phyloP scores from a whole-genome alignment of 2,329 filamentous ascomycete genomes.

The Zarea fungicola region DNA sequence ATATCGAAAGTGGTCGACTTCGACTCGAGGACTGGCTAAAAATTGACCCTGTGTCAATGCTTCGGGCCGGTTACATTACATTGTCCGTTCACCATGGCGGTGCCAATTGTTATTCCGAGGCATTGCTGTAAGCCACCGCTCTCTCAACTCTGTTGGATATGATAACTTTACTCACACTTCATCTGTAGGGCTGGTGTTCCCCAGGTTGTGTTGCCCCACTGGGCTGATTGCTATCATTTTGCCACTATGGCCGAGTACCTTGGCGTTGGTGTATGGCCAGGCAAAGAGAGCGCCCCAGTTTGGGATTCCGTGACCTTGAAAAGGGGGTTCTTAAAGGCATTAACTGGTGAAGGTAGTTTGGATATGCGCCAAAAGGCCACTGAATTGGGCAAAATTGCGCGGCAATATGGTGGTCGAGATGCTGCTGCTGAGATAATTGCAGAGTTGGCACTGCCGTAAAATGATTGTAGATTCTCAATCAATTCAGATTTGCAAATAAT shows the following conservation, averaged over 20 bases:
- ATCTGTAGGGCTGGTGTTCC: constrained; percentile 8
- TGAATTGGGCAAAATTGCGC: neutral
- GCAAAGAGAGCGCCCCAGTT: neutral
- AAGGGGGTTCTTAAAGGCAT: neutral
- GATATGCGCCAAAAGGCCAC: neutral
- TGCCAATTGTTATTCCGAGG: neutral
- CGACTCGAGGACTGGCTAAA: constrained; percentile 23
- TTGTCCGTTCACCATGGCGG: neutral
- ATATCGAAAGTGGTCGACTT: constrained; percentile 16
- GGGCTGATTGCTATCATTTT: constrained; percentile 14
- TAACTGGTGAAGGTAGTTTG: neutral
- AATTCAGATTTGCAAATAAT: too few relatives aligned
- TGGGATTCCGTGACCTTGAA: neutral
- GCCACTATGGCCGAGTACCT: constrained; percentile 10
- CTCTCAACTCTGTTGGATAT: neutral
- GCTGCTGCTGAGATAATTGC: neutral
- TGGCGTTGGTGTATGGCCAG: constrained; percentile 4
- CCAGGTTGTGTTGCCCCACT: constrained; percentile 7
- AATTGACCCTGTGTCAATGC: constrained; percentile 26
- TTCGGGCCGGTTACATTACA: constrained; percentile 25
- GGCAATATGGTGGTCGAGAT: neutral
- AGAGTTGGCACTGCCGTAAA: neutral
- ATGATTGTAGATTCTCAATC: too few relatives aligned
- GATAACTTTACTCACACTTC: neutral
- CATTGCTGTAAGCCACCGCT: neutral